Evolutionary conservation across 345 rosid species (phyloP), one percentile per base, ranked within the genome.

Genomic region (Eucalyptus fibrosa): DNA sequence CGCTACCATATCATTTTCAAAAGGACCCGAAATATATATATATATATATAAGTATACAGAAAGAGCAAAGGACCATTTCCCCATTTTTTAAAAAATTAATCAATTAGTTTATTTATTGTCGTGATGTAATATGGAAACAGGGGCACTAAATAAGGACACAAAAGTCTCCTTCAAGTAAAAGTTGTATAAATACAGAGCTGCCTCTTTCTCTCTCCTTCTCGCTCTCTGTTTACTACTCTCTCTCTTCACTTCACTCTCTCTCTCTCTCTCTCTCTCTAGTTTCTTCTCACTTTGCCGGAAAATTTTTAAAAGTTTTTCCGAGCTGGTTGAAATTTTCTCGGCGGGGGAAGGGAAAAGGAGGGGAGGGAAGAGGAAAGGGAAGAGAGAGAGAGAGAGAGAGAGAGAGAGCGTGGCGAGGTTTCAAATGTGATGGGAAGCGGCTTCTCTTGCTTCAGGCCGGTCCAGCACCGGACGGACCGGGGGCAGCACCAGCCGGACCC

Each of bases 351-450:
- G 19, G 17, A n/a, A n/a, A n/a, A n/a, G 34, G 77, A 15, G 69
- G 7, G 69, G 32, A 62, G 34, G 69, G 69, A 30, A 30, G 67
- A 60, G 67, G 34, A 30, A 12, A 32, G 50, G 21, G 37, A 51
- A 88, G 86, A 60, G 50, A 65, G 55, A 30, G 56, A 21, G 87
- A 65, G 89, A 86, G 88, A 90, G 60, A 56, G 87, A 65, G 89
- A 86, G 88, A 60, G 86, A 49, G 92, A 90, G 90, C 44, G 89
- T 77, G 94, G 91, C 91, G 92, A 56, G 86, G 77, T 91, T 89
- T 94, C 98, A 95, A 97, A 95, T 97, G 99, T 95, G 98, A 97
- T 97, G 99, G 99, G 99, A 92, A 94, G 97, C 92, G 97, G 98
- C 92, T 92, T 97, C 91, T 97, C 97, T 90, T 97, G 99, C 92